phyloP scores from a whole-genome alignment of 371 early-diverging fungal species.

The Circinella minor region DNA sequence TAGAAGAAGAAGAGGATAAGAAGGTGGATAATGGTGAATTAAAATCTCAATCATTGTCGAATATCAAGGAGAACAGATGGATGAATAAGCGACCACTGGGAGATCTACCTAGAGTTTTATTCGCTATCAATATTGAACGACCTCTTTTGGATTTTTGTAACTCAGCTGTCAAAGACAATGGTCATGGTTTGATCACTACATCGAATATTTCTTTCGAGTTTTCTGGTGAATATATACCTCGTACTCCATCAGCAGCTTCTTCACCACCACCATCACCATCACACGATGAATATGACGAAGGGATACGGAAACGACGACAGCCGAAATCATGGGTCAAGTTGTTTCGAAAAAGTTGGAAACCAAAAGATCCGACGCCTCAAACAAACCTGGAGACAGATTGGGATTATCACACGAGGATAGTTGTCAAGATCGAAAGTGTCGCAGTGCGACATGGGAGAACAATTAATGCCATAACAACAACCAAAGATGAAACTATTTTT shows the following conservation, averaged over 20 bases:
- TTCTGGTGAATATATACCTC: slow-evolving; percentile 26
- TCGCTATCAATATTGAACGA: slow-evolving; percentile 17
- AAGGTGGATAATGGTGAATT: neutral
- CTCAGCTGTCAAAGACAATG: slow-evolving; percentile 8
- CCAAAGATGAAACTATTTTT: slow-evolving; percentile 6
- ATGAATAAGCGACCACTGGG: neutral
- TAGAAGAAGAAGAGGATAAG: neutral
- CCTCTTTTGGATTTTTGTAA: slow-evolving; percentile 23
- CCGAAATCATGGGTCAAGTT: slow-evolving; percentile 40
- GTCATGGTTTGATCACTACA: slow-evolving; percentile 17
- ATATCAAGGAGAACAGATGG: slow-evolving; percentile 1
- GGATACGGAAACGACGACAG: slow-evolving; percentile 24
- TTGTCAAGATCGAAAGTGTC: slow-evolving; percentile 11
- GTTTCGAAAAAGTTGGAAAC: slow-evolving; percentile 39
- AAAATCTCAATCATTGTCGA: neutral
- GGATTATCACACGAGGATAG: slow-evolving; percentile 1
- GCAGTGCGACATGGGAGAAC: slow-evolving; percentile 15
- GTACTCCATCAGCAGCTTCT: slow-evolving; percentile 9
- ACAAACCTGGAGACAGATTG: slow-evolving; percentile 6
- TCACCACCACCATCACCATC: slow-evolving; percentile 15
- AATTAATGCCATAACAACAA: neutral
- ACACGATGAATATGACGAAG: slow-evolving; percentile 10
- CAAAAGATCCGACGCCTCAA: neutral
- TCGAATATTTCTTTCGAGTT: slow-evolving; percentile 21
- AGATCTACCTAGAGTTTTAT: slow-evolving; percentile 22